Evolutionary conservation across 2,329 filamentous ascomycete species (phyloP).

Genomic region (Talaromyces funiculosus): DNA sequence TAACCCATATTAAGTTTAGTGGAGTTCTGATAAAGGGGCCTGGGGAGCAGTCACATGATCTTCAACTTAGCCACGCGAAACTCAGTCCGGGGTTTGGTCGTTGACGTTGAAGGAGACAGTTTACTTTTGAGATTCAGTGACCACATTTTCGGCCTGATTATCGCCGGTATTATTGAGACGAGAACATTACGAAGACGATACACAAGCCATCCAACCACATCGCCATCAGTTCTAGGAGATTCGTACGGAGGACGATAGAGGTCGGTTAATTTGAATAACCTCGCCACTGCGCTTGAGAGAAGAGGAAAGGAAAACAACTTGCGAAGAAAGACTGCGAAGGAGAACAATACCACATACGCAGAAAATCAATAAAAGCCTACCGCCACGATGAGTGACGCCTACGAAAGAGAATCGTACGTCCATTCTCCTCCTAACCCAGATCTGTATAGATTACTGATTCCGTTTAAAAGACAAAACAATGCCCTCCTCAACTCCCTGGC

Average conservation of each 20-base stretch:
- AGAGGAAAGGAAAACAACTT: neutral
- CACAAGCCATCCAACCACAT: too few relatives aligned
- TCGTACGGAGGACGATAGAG: neutral
- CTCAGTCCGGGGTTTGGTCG: neutral
- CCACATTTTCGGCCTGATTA: neutral
- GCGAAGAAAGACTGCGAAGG: neutral
- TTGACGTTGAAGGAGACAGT: neutral
- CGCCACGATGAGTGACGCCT: constrained; percentile 63
- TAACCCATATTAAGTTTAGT: neutral
- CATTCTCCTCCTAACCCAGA: constrained; percentile 1
- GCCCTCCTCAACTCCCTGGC: constrained; percentile 85
- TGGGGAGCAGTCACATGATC: constrained; percentile 9
- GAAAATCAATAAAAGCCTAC: neutral
- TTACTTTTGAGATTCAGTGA: neutral
- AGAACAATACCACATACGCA: neutral
- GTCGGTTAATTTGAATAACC: neutral
- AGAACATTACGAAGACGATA: neutral
- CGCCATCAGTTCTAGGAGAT: too few relatives aligned
- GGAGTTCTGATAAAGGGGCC: neutral
- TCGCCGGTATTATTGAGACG: neutral
- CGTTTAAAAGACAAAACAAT: constrained; percentile 70
- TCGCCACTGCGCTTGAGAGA: neutral
- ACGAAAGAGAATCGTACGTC: constrained; percentile 64
- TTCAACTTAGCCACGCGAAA: constrained; percentile 8
- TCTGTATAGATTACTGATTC: neutral